Evolutionary conservation across 1,139 yeast species (phyloP).

Genomic region (Scheffersomyces segobiensis): DNA sequence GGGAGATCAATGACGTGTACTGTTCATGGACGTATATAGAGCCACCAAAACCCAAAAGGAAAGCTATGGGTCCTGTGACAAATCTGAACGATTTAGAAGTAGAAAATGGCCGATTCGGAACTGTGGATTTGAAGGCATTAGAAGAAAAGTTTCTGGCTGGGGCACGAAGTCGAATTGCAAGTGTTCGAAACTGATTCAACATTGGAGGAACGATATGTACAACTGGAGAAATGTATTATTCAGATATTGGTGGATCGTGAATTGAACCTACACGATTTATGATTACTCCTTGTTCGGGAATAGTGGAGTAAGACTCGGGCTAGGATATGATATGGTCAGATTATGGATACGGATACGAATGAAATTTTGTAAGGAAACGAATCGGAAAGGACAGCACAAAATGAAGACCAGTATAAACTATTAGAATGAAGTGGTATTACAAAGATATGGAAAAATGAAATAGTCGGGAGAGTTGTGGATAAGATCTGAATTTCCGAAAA

Average conservation of each 20-base stretch:
- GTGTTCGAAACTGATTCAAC: background rate
- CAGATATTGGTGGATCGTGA: background rate
- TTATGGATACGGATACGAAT: background rate
- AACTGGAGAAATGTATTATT: background rate
- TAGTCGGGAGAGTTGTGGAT: background rate
- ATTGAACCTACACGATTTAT: background rate
- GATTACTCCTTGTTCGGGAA: background rate
- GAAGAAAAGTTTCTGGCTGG: background rate
- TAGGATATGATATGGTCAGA: background rate
- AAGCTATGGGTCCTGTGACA: background rate
- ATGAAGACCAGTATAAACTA: background rate
- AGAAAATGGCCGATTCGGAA: background rate
- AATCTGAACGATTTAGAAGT: background rate
- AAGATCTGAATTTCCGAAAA: background rate
- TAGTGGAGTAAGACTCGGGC: background rate
- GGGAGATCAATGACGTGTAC: constrained; percentile 40
- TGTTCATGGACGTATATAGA: constrained; percentile 39
- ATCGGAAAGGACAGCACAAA: background rate
- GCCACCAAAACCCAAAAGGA: constrained; percentile 4
- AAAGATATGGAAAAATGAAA: background rate
- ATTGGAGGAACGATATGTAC: background rate
- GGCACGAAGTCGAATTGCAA: background rate
- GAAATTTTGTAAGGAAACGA: background rate
- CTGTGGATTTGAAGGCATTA: background rate
- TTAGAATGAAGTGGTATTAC: background rate